A percentile compares a stretch with the other conserved stretches of the same genome.
phyloP scores from a whole-genome alignment of 1,284 basidiomycete genomes.

The Boletus smithii region DNA sequence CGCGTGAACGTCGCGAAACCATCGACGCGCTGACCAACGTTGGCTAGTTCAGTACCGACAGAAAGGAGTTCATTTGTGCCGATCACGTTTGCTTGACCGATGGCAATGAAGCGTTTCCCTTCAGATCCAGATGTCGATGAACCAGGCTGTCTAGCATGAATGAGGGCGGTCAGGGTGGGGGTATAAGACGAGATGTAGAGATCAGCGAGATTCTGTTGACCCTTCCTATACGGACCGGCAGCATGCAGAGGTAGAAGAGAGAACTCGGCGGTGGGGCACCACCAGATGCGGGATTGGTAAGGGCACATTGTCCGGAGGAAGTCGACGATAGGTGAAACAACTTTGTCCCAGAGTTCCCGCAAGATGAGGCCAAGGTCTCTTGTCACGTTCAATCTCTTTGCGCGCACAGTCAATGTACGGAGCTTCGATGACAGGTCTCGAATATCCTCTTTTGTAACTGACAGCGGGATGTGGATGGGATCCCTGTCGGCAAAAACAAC shows the following conservation, averaged over 20 bases:
- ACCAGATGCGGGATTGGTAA: slow-evolving; percentile 34
- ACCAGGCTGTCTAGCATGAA: slow-evolving; percentile 10
- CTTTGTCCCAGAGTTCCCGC: slow-evolving; percentile 22
- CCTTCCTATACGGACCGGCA: slow-evolving; percentile 21
- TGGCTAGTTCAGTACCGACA: slow-evolving; percentile 2
- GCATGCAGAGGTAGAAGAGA: slow-evolving; percentile 18
- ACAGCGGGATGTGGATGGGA: too few species aligned
- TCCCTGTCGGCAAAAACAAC: too few species aligned
- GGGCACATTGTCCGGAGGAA: slow-evolving; percentile 11
- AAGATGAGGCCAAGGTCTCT: slow-evolving; percentile 19
- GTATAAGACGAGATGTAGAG: slow-evolving; percentile 35
- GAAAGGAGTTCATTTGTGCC: slow-evolving; percentile 2
- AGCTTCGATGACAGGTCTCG: too few species aligned
- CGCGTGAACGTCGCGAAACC: background rate
- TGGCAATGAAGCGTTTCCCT: slow-evolving; percentile 3
- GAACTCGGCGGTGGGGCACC: slow-evolving; percentile 36
- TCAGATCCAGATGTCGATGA: background rate
- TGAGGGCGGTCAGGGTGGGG: slow-evolving; percentile 30
- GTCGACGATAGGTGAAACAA: slow-evolving; percentile 25
- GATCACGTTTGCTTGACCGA: slow-evolving; percentile 11
- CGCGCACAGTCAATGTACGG: too few species aligned
- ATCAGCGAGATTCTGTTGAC: slow-evolving; percentile 17
- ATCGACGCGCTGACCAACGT: background rate
- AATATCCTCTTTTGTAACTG: too few species aligned
- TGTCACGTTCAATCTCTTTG: too few species aligned